A percentile compares a stretch with the other conserved stretches of the same genome.
Evolutionary conservation across 2,329 filamentous ascomycete species (phyloP).

Genomic region (Thelonectria olida): DNA sequence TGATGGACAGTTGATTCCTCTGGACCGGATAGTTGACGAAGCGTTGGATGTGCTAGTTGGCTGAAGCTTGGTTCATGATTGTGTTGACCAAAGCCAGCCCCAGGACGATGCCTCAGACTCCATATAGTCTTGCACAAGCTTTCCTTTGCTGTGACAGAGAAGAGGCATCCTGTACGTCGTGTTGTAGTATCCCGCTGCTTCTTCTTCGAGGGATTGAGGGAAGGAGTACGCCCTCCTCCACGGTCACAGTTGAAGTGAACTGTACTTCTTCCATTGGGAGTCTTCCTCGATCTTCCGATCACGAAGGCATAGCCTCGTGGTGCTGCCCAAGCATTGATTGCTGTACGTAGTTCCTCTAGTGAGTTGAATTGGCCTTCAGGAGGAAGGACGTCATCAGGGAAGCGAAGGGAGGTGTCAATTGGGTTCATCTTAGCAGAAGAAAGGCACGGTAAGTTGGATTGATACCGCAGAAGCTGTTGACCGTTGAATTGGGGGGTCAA

Average conservation of each 20-base stretch:
- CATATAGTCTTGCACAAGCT: neutral
- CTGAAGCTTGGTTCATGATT: neutral
- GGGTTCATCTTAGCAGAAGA: neutral
- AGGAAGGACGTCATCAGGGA: slow-evolving; percentile 1
- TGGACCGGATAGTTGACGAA: neutral
- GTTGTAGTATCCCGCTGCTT: neutral
- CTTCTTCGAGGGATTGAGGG: neutral
- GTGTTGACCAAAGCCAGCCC: neutral
- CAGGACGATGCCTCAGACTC: neutral
- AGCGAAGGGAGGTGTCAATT: neutral
- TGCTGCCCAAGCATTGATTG: slow-evolving; percentile 2
- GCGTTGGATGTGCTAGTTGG: neutral
- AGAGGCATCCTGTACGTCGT: neutral
- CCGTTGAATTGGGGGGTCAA: too few relatives aligned
- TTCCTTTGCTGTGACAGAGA: neutral
- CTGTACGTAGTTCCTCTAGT: neutral
- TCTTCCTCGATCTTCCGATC: neutral
- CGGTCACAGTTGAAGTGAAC: neutral
- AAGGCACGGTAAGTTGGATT: neutral
- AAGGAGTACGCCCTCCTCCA: neutral
- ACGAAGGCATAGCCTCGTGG: slow-evolving; percentile 1
- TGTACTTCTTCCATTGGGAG: neutral
- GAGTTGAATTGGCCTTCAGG: neutral
- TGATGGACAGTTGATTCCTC: neutral
- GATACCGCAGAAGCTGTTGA: too few relatives aligned